Base-by-base conservation (phyloP, 2,329 filamentous ascomycete genomes). In the Neocatenulostroma microsporum region DNA sequence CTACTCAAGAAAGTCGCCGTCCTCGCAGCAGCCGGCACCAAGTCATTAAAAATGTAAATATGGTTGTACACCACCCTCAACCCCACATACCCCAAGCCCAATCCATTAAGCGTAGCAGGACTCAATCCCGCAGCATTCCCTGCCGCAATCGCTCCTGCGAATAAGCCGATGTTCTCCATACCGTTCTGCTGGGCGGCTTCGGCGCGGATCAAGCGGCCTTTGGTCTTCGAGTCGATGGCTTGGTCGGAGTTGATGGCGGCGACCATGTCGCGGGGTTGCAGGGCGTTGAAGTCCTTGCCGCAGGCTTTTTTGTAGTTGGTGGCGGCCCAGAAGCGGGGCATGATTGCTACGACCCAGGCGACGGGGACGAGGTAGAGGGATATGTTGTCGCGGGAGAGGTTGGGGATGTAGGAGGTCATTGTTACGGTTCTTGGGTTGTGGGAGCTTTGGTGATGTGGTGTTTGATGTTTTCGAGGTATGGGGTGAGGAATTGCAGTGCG, bases 121-220 rank as follows among this genome's bases (percentile, higher is more conserved):
- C 47, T 50, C 21, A 66, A 35, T 10, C 50, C 49, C 3, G 61
- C 60, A 1, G 55, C 27, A 31, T 62, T 65, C 5, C 54, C 63
- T 0, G 62, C 62, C 2, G 61, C 51, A 1, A 66, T 55, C 7
- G 60, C 57, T 0, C 60, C 50, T 5, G 61, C 58, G 37, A 62
- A 66, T 15, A 63, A 49, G 12, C 56, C 57, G 4, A 67, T 34
- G 32, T 62, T 65, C 45, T 66, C 62, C 26, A 62, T 55, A 12
- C 57, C 56, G 35, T 65, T 66, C 7, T 42, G 38, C 38, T 56
- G 51, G 2, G 62, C 62, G 5, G 50, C 54, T 47, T 66, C 61
- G 20, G 57, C 56, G 17, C 62, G 56, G 23, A 51, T 29, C 37
- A 66, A 56, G 2, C 36, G 46, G 21, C 44, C 50, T 42, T 60